A percentile compares a stretch with the other conserved stretches of the same genome.
Conservation (phyloP, 176 grass and related monocot species). For the Aegilops speltoides region DNA sequence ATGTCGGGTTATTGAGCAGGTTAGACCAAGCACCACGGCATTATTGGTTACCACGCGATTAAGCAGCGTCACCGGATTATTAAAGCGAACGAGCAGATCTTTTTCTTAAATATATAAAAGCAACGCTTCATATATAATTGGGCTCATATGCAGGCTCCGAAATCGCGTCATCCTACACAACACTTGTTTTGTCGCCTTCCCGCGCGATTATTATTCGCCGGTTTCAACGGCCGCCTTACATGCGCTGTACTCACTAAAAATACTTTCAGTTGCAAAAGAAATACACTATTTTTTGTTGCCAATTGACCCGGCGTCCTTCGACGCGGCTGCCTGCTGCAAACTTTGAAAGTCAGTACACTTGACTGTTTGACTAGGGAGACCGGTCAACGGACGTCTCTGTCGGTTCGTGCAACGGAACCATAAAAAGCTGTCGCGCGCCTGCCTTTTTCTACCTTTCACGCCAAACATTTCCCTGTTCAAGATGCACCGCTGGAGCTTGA, state of each 20-base stretch:
- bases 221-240: neutral
- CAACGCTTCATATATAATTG: neutral
- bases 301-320: neutral
- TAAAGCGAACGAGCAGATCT: neutral
- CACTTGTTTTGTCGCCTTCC: neutral
- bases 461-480: neutral
- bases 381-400: conserved; percentile 23
- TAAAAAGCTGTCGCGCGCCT: neutral
- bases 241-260: neutral
- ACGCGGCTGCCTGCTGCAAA: neutral
- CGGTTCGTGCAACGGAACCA: conserved; percentile 14
- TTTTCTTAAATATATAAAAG: no score
- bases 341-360: conserved; percentile 25
- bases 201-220: neutral
- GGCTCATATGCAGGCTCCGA: neutral
- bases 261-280: neutral
- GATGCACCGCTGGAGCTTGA: neutral
- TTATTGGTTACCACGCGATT: neutral
- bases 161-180: neutral
- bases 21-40: conserved; percentile 10
- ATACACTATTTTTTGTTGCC: neutral
- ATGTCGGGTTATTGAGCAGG: conserved; percentile 5
- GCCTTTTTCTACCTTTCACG: neutral
- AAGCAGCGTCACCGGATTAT: neutral
- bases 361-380: neutral